phyloP scores from a whole-genome alignment of 140 eudicot genomes.

The Stevia rebaudiana region DNA sequence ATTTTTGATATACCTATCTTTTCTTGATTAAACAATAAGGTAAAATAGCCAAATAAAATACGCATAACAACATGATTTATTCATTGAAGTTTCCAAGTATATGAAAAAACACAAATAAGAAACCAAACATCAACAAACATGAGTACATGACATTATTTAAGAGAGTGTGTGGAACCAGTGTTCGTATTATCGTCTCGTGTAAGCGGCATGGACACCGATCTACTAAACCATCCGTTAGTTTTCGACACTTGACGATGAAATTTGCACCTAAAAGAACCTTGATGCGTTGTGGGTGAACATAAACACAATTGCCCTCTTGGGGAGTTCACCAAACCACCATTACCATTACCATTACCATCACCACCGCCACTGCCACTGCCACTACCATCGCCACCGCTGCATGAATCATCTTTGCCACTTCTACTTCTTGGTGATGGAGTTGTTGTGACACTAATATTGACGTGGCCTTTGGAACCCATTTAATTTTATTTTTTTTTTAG shows the following conservation, averaged over 20 bases:
- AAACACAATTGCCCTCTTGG: conserved; percentile 49
- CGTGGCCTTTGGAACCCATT: conserved; percentile 34
- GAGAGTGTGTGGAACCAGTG: conserved; percentile 25
- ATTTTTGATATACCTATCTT: no score
- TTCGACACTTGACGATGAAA: conserved; percentile 47
- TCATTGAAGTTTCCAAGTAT: background rate
- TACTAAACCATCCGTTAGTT: conserved; percentile 33
- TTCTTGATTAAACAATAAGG: no score
- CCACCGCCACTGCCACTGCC: background rate
- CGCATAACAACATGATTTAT: background rate
- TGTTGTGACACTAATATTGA: conserved; percentile 21
- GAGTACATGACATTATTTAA: conserved; percentile 40
- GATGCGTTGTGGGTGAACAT: conserved; percentile 81
- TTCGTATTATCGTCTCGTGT: conserved; percentile 12
- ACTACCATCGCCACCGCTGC: conserved; percentile 9
- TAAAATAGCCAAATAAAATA: background rate
- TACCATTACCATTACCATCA: background rate
- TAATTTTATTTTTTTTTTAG: background rate
- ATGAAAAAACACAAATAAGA: no score
- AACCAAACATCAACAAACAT: no score
- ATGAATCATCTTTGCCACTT: no score
- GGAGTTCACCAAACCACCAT: conserved; percentile 14
- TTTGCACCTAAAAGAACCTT: conserved; percentile 75
- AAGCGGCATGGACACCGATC: conserved; percentile 69
- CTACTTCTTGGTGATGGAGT: conserved; percentile 38